Base-by-base conservation (phyloP, 2,329 filamentous ascomycete genomes). In the Albifimbria verrucaria region DNA sequence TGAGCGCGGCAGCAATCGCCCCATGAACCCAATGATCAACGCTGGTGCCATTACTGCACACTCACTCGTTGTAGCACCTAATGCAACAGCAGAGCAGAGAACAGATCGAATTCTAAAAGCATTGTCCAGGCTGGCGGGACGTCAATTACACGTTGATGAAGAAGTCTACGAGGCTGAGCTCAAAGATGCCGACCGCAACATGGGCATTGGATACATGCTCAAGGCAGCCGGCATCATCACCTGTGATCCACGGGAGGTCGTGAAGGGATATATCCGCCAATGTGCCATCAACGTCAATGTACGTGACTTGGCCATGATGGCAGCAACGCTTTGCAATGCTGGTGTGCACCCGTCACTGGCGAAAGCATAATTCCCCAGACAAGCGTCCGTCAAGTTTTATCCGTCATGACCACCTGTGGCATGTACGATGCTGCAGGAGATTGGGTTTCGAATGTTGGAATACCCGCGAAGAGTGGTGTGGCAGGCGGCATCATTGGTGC, bases 201-300 rank as follows among this genome's bases (percentile, higher is more conserved):
- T 69, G 63, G 67, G 63, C 23, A 66, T 73, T 1, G 71, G 67
- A 2, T 70, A 70, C 51, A 73, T 73, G 70, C 68, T 73, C 55
- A 73, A 72, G 48, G 69, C 71, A 1, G 70, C 70, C 1, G 70
- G 69, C 1, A 68, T 73, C 56, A 68, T 73, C 36, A 53, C 59
- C 1, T 63, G 69, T 45, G 68, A 72, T 49, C 63, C 67, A 0
- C 64, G 57, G 10, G 68, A 72, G 43, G 67, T 63, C 3, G 71
- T 73, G 4, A 65, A 55, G 46, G 71, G 71, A 12, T 73, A 73
- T 53, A 71, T 72, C 22, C 68, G 71, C 2, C 71, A 73, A 50
- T 73, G 71, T 57, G 61, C 70, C 18, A 72, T 73, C 56, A 73
- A 71, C 23, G 71, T 72, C 57, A 73, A 69, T n/a, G 70, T 72